Evolutionary conservation across 345 rosid genomes (phyloP).

Genomic region (Balakata baccata): DNA sequence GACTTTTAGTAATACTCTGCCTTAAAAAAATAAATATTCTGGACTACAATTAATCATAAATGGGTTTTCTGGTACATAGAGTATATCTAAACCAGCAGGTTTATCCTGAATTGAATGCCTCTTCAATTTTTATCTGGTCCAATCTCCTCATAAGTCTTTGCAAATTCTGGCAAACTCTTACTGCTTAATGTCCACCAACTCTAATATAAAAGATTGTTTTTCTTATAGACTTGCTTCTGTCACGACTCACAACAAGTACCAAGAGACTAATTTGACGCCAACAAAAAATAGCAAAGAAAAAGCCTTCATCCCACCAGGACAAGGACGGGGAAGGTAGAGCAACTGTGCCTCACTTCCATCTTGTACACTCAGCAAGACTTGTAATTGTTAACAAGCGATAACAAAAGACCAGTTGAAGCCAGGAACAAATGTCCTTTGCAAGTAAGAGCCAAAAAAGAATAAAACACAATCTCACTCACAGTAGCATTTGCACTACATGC

Average conservation of each 20-base stretch:
- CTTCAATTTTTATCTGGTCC: background rate
- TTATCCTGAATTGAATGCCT: background rate
- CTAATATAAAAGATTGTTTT: background rate
- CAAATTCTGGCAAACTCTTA: background rate
- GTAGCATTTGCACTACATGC: background rate
- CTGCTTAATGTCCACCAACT: background rate
- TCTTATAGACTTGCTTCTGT: background rate
- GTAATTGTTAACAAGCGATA: too few relatives aligned
- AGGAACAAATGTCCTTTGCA: background rate
- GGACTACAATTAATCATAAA: background rate
- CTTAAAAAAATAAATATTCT: too few relatives aligned
- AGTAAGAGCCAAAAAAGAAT: background rate
- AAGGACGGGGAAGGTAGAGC: background rate
- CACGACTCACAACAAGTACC: too few relatives aligned
- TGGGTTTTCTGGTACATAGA: background rate
- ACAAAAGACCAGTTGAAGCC: background rate
- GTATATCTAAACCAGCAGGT: background rate
- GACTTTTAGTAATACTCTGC: too few relatives aligned
- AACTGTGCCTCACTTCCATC: background rate
- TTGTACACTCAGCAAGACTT: background rate
- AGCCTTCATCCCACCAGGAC: background rate
- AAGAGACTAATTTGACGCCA: background rate
- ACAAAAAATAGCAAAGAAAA: background rate
- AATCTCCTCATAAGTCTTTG: background rate
- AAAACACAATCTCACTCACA: background rate